A percentile compares a stretch with the other conserved stretches of the same genome.
Conservation (phyloP, 2,329 filamentous ascomycete species). For the Atkinsonella texensis region DNA sequence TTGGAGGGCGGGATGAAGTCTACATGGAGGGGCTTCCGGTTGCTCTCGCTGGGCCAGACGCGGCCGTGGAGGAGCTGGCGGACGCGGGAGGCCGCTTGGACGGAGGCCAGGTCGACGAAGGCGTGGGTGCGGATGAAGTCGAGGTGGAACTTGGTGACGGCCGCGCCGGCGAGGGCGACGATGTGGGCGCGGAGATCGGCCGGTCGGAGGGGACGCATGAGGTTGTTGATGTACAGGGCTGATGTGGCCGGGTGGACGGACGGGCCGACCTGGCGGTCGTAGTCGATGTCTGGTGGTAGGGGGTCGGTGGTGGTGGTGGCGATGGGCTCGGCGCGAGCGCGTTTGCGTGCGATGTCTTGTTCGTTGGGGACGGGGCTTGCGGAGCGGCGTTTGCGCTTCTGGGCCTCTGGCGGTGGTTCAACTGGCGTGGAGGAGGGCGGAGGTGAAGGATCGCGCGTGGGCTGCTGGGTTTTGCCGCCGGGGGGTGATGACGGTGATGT, state of each 20-base stretch:
- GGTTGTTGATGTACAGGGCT: conserved; percentile 77
- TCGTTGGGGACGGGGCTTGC: conserved; percentile 45
- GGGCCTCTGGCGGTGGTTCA: conserved; percentile 28
- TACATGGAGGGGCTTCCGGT: conserved; percentile 72
- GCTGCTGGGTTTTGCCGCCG: too few relatives aligned
- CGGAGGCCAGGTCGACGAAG: conserved; percentile 59
- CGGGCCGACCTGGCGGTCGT: conserved; percentile 31
- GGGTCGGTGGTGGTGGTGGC: background rate
- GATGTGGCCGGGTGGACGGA: conserved; percentile 60
- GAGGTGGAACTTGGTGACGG: conserved; percentile 59
- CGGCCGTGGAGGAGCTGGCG: conserved; percentile 64
- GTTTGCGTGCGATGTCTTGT: conserved; percentile 43
- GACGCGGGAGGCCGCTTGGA: conserved; percentile 62
- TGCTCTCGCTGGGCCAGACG: conserved; percentile 79
- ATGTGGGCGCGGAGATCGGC: conserved; percentile 57
- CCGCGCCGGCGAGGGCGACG: conserved; percentile 48
- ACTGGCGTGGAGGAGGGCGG: conserved; percentile 4
- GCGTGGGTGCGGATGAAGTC: conserved; percentile 83
- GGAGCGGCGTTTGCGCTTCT: conserved; percentile 57
- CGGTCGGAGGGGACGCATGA: conserved; percentile 75
- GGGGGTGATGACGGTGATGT: background rate
- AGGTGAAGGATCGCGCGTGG: background rate
- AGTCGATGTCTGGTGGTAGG: conserved; percentile 21
- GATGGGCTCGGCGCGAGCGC: conserved; percentile 26
- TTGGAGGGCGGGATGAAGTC: conserved; percentile 78